phyloP scores from a whole-genome alignment of 2,329 filamentous ascomycete species.

The Fusarium sp. region DNA sequence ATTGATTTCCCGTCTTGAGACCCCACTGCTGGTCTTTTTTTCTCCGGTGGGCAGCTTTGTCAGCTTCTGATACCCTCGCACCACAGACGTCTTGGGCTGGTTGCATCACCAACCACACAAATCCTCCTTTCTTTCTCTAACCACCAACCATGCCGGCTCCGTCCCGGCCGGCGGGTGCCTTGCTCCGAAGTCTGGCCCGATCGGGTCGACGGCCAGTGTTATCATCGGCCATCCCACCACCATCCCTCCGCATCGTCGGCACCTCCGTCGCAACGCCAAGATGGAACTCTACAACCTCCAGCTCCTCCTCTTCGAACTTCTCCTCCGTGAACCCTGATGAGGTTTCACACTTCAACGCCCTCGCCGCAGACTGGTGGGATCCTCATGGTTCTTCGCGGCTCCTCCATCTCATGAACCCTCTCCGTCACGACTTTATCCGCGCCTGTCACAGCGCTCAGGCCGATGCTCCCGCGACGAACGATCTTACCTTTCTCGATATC shows the following conservation, averaged over 20 bases:
- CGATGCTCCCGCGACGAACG: slow-evolving; percentile 49
- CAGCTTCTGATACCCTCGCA: slow-evolving; percentile 28
- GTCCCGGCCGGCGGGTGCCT: slow-evolving; percentile 36
- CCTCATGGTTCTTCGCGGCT: slow-evolving; percentile 91
- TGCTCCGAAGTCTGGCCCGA: slow-evolving; percentile 37
- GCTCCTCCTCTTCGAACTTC: slow-evolving; percentile 47
- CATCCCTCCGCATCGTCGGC: slow-evolving; percentile 12
- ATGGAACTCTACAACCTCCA: slow-evolving; percentile 36
- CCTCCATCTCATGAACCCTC: slow-evolving; percentile 97
- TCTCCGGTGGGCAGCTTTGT: slow-evolving; percentile 24
- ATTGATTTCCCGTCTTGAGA: slow-evolving; percentile 7
- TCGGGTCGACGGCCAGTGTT: slow-evolving; percentile 8
- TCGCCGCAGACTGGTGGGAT: slow-evolving; percentile 98
- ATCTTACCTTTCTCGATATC: slow-evolving; percentile 84
- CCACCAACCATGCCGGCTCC: slow-evolving; percentile 40
- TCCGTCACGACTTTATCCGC: slow-evolving; percentile 92
- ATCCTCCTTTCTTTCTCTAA: slow-evolving; percentile 16
- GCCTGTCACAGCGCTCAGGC: slow-evolving; percentile 71
- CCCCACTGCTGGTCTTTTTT: slow-evolving; percentile 18
- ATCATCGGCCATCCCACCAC: slow-evolving; percentile 10
- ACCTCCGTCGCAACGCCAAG: slow-evolving; percentile 10
- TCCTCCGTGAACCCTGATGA: slow-evolving; percentile 89
- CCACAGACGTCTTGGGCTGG: slow-evolving; percentile 23
- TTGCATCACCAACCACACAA: slow-evolving; percentile 21
- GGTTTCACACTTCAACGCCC: slow-evolving; percentile 92